Conservation (phyloP, 176 grass and related monocot genomes). For the Rhipidocladum racemiflorum region DNA sequence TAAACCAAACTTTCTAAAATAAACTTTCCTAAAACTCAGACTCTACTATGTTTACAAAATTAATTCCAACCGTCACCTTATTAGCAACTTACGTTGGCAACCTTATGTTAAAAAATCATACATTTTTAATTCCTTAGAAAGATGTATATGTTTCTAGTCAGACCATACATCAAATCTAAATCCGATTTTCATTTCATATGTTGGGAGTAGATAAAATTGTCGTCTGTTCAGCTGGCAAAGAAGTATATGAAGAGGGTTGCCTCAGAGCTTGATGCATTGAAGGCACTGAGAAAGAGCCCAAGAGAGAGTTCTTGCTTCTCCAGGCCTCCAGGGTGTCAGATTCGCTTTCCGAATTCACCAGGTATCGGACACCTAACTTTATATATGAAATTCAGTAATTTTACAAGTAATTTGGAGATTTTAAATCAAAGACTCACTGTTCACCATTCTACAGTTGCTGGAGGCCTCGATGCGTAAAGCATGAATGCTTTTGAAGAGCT, state of each 20-base stretch:
- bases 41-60: too few species aligned
- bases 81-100: background rate
- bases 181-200: constrained; percentile 4
- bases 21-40: too few species aligned
- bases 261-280: constrained; percentile 74
- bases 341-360: constrained; percentile 91
- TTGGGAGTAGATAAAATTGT: constrained; percentile 79
- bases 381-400: background rate
- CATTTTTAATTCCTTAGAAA: background rate
- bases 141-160: background rate
- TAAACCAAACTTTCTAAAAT: too few species aligned
- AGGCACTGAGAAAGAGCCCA: constrained; percentile 74
- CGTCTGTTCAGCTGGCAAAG: constrained; percentile 85
- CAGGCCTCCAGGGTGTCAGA: constrained; percentile 91
- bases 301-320: constrained; percentile 91
- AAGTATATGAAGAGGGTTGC: constrained; percentile 96
- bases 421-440: background rate
- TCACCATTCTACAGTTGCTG: constrained; percentile 53
- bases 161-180: constrained; percentile 6
- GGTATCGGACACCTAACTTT: constrained; percentile 27
- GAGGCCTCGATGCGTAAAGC: constrained; percentile 82
- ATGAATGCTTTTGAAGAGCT: constrained; percentile 84
- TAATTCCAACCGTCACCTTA: too few species aligned
- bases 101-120: background rate
- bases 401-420: background rate